Base-by-base conservation (phyloP, 2,329 filamentous ascomycete genomes). In the Aspergillus neoniger region DNA sequence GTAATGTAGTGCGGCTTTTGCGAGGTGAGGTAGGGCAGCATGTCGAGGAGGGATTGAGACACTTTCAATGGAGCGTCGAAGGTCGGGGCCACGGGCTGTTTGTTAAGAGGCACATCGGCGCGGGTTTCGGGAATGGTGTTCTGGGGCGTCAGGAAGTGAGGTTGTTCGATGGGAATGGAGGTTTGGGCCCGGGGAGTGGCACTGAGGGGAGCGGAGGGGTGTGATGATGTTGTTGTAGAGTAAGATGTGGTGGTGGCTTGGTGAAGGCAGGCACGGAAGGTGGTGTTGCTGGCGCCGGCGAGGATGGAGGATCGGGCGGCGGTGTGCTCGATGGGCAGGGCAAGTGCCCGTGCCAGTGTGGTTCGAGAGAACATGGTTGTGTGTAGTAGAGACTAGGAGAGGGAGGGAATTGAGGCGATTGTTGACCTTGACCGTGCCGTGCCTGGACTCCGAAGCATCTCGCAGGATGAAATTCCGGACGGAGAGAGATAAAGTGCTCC, bases 1-100 rank as follows among this genome's bases (percentile, higher is more conserved):
- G 76, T 75, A 43, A 82, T 74, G 69, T 81, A 82, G 72, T 81
- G 79, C 23, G 79, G 77, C 39, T 71, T 68, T 66, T 82, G 80
- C 48, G 74, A 69, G 44, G 70, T 70, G 55, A 82, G 77, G 57
- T 77, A 70, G 7, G 80, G 80, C 36, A 82, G 77, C 55, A 77
- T 74, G 19, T 71, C 65, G 64, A 79, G 73, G 36, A 80, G 67
- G 14, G 79, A 76, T 62, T 76, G 69, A 17, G 74, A 76, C 57
- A 81, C 71, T 65, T 78, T 72, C 21, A 80, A 69, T 4, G 78
- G 76, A 0, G 65, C 60, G 56, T 58, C 67, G 65, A 79, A 78
- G 32, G 67, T 70, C n/a, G 77, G 76, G 30, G 71, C 67, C n/a
- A 76, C 62, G 41, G 76, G 72, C 58, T 73, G 72, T 64, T 78